These are phyloP conservation scores for Hyaloscypha finlandica DNA, from an alignment of 495 filamentous ascomycete species.

Conservation along the genomic window DNA sequence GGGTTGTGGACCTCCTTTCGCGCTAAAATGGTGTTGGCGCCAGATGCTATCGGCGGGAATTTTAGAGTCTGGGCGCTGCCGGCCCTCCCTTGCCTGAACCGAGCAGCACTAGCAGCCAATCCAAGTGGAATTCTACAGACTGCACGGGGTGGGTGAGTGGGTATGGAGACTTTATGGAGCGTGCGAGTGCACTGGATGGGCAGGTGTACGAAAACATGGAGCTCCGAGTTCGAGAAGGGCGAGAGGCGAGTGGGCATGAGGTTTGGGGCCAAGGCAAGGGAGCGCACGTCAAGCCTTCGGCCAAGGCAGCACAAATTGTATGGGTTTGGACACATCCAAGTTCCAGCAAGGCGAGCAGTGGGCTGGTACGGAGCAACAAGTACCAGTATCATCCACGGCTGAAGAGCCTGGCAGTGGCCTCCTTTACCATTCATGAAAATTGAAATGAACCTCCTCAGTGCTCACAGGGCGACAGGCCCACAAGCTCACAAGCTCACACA, in stretches of 20 bases:
- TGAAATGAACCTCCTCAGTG: conserved; percentile 13
- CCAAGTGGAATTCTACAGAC: background rate
- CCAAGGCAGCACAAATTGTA: background rate
- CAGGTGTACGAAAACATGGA: background rate
- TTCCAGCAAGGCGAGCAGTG: no score
- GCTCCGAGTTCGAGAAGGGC: background rate
- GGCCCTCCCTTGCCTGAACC: background rate
- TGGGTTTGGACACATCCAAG: no score
- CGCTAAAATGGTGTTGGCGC: background rate
- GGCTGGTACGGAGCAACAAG: no score
- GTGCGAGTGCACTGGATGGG: background rate
- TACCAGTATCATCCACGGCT: background rate
- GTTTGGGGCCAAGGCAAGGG: background rate
- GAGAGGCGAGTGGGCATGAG: background rate
- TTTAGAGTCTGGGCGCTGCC: background rate
- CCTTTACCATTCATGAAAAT: background rate
- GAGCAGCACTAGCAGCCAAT: background rate
- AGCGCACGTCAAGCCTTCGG: background rate
- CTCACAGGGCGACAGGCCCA: no score
- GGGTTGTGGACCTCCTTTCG: background rate
- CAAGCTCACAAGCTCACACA: no score
- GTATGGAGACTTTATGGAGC: background rate
- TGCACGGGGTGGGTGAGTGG: no score
- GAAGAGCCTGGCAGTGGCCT: background rate
- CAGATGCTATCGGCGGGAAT: background rate